A percentile compares a stretch with the other conserved stretches of the same genome.
phyloP scores from a whole-genome alignment of 257 asterid genomes.

The Plantago major region DNA sequence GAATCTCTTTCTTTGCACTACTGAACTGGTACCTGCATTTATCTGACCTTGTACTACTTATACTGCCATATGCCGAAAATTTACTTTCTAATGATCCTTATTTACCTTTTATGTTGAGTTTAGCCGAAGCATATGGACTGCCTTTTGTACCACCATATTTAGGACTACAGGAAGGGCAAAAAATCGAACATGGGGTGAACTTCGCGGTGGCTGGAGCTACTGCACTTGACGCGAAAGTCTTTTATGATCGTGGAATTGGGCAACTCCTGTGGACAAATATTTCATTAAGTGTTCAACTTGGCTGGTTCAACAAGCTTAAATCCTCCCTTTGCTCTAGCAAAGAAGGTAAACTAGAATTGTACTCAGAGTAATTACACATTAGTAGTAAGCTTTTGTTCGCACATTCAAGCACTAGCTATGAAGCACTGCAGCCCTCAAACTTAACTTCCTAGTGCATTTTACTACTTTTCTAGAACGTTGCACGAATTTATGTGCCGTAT shows the following conservation, averaged over 20 bases:
- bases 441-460: too few species aligned
- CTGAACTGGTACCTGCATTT: too few species aligned
- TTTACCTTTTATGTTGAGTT: neutral
- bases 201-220: slow-evolving; percentile 92
- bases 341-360: slow-evolving; percentile 37
- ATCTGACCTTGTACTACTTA: too few species aligned
- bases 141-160: slow-evolving; percentile 62
- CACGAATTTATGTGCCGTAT: neutral
- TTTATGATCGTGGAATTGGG: slow-evolving; percentile 50
- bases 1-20: too few species aligned
- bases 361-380: too few species aligned
- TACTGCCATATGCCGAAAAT: too few species aligned
- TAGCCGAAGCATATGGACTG: slow-evolving; percentile 80
- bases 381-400: neutral
- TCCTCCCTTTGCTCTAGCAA: slow-evolving; percentile 47
- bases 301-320: slow-evolving; percentile 63
- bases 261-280: slow-evolving; percentile 58
- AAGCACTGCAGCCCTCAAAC: too few species aligned
- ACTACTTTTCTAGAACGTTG: too few species aligned
- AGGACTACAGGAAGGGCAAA: slow-evolving; percentile 29
- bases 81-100: too few species aligned
- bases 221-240: slow-evolving; percentile 60
- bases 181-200: slow-evolving; percentile 57
- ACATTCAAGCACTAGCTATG: neutral
- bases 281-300: slow-evolving; percentile 57